A percentile compares a stretch with the other conserved stretches of the same genome.
Evolutionary conservation across 176 grass and related monocot genomes (phyloP).

Genomic region (Rhipidocladum racemiflorum): DNA sequence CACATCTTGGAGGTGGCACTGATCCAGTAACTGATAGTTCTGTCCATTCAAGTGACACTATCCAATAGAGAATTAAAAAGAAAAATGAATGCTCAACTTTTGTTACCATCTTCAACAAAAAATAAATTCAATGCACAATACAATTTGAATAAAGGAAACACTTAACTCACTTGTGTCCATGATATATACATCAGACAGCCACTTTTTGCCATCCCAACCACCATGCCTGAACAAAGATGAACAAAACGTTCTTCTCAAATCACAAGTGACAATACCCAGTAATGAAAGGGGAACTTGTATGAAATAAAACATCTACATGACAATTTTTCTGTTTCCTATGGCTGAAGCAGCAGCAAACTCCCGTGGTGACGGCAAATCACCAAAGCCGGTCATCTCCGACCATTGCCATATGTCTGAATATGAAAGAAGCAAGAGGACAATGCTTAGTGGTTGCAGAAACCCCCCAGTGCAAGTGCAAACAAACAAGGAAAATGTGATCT

Average conservation of each 20-base stretch:
- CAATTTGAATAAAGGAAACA: conserved; percentile 20
- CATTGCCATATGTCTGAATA: conserved; percentile 92
- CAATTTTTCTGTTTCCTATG: conserved; percentile 91
- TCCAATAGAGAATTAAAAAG: conserved; percentile 13
- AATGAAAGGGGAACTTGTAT: background rate
- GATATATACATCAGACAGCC: conserved; percentile 92
- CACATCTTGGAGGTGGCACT: conserved; percentile 73
- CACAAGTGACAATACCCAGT: background rate
- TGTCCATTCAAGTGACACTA: conserved; percentile 90
- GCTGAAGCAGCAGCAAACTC: conserved; percentile 87
- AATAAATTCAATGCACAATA: background rate
- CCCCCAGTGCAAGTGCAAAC: background rate
- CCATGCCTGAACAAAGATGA: conserved; percentile 62
- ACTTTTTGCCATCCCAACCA: conserved; percentile 97
- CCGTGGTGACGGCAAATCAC: conserved; percentile 83
- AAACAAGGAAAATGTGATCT: background rate
- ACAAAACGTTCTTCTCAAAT: conserved; percentile 5
- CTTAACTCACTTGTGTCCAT: conserved; percentile 85
- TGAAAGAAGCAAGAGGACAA: background rate
- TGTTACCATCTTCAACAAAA: conserved; percentile 23
- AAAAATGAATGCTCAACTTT: conserved; percentile 2
- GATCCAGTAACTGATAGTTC: conserved; percentile 79
- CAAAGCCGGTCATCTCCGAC: conserved; percentile 87
- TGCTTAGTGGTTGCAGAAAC: background rate
- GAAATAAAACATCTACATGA: conserved; percentile 61